Conservation (phyloP, 164 flowering plant species). For the Stephania japonica region DNA sequence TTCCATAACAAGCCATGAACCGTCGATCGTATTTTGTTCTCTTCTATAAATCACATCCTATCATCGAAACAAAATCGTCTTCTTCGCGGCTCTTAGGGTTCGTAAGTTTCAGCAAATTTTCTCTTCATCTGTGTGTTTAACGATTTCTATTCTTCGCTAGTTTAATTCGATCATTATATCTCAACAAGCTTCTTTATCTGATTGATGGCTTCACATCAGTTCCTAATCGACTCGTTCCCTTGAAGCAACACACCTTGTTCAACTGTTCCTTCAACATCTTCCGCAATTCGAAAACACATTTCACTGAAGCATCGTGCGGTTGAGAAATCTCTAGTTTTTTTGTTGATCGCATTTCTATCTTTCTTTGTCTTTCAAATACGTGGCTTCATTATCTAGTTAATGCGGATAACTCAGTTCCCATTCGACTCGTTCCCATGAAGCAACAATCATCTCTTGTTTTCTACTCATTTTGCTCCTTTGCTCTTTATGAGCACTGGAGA, state of each 20-base stretch:
- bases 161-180: background rate
- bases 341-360: background rate
- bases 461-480: background rate
- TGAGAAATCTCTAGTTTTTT: background rate
- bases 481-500: conserved; percentile 26
- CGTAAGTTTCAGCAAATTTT: background rate
- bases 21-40: too few species aligned
- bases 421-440: conserved; percentile 27
- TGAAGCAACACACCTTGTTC: conserved; percentile 14
- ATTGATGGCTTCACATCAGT: background rate
- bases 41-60: background rate
- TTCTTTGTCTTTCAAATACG: background rate
- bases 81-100: background rate
- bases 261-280: background rate
- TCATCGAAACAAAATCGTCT: too few species aligned
- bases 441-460: conserved; percentile 10
- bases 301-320: background rate
- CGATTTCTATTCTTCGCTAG: background rate
- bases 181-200: conserved; percentile 18
- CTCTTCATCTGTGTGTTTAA: background rate
- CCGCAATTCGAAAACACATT: background rate
- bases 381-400: conserved; percentile 22
- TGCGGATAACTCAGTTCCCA: conserved; percentile 2
- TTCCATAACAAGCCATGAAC: too few species aligned
- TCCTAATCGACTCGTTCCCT: conserved; percentile 24